phyloP scores from a whole-genome alignment of 257 asterid genomes.

The Ehretia macrophylla region DNA sequence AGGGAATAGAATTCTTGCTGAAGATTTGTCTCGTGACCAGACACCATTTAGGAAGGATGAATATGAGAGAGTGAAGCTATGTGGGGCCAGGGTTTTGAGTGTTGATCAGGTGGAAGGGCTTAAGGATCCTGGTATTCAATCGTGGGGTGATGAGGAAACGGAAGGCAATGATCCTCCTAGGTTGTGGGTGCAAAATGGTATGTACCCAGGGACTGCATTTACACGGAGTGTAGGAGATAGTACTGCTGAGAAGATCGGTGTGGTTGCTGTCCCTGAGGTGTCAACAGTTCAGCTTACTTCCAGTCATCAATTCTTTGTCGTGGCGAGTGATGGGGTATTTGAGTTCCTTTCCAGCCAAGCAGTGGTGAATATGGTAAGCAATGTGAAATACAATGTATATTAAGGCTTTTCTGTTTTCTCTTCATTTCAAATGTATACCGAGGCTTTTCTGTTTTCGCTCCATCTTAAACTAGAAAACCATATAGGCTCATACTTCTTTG shows the following conservation, averaged over 20 bases:
- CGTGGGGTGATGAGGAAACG: constrained; percentile 7
- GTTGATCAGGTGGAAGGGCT: constrained; percentile 7
- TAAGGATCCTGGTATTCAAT: constrained; percentile 2
- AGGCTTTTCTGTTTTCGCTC: too few species aligned
- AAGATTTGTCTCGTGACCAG: constrained; percentile 1
- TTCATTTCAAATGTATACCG: too few species aligned
- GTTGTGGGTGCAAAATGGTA: constrained; percentile 7
- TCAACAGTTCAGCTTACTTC: constrained; percentile 1
- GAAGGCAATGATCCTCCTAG: constrained; percentile 7
- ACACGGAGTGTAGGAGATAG: constrained; percentile 2
- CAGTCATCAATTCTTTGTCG: not conserved
- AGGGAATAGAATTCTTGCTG: constrained; percentile 1
- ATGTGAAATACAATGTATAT: not conserved
- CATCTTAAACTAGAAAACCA: too few species aligned
- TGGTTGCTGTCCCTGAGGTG: constrained; percentile 2
- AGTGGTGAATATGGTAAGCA: constrained; percentile 4
- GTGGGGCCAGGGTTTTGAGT: constrained; percentile 4
- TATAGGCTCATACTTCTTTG: too few species aligned
- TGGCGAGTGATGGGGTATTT: constrained; percentile 4
- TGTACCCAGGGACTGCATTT: constrained; percentile 8
- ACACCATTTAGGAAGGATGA: constrained; percentile 7
- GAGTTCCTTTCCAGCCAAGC: constrained; percentile 5
- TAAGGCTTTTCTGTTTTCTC: not conserved
- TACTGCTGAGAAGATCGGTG: constrained; percentile 9
- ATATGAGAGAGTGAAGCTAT: constrained; percentile 5